Base-by-base conservation (phyloP, 2,329 filamentous ascomycete species). In the Fusarium newnesense region DNA sequence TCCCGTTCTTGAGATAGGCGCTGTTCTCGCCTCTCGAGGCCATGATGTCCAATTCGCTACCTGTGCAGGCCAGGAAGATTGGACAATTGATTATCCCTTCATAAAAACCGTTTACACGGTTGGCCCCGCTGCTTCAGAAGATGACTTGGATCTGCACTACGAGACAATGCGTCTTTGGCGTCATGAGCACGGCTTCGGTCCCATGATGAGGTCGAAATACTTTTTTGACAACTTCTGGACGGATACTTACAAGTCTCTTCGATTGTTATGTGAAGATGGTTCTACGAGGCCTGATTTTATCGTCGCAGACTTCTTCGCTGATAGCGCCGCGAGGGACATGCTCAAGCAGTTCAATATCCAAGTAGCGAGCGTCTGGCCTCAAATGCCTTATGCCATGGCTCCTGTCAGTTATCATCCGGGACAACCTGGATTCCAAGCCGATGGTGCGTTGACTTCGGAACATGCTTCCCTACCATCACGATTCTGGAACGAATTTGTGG, bases 281-380 rank as follows among this genome's bases (percentile, higher is more conserved):
- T 70, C 62, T 3, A 79, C 74, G 4, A 72, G 75, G 18, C 84
- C 84, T 0, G 79, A 82, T 69, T 79, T 85, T 60, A 83, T 85
- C 30, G 62, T 86, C 6, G 81, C 83, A 0, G 84, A 86, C 59
- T 85, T 84, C 77, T 84, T 85, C 43, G 82, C 82, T 34, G 83
- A 85, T 11, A 79, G 80, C 8, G 83, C 82, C 1, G 82, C 79
- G 6, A 75, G 79, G 50, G 84, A 86, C 61, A 83, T 85, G 52
- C 78, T 80, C 10, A 64, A 75, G 24, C 77, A 85, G 70, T 80
- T 80, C 39, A 72, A 75, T 19, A 65, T 85, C 8, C 83, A 83
- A 5, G 74, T 85, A 9, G 82, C 83, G 15, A 77, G 80, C 32
- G 75, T 84, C 16, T 83, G 80, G 80, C 82, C 84, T 6, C 81